Percentiles rank a stretch among this genome's conserved stretches.
Conservation (phyloP, 139 green algal genomes). For the Micromonas commoda region DNA sequence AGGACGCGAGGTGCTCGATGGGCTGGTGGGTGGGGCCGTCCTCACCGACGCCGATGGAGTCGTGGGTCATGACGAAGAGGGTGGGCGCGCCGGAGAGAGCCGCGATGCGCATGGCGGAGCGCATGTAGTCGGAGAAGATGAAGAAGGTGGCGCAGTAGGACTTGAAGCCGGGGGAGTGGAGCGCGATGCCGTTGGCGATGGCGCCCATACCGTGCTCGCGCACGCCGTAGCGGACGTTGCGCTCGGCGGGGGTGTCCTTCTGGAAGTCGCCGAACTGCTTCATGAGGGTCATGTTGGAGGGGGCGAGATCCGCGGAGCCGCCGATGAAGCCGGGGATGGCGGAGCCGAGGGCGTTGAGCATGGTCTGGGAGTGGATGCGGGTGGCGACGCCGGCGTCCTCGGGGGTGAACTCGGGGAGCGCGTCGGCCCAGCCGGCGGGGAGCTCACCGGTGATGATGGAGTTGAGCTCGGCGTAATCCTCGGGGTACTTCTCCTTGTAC, state of each 20-base stretch:
- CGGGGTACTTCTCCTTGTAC: conserved; percentile 71
- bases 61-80: conserved; percentile 98
- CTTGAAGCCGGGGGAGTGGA: conserved; percentile 84
- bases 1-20: conserved; percentile 96
- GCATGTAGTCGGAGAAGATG: conserved; percentile 99
- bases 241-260: conserved; percentile 82
- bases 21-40: conserved; percentile 98
- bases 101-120: conserved; percentile 87
- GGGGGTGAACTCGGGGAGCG: conserved; percentile 80
- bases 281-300: conserved; percentile 99
- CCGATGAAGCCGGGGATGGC: conserved; percentile 89
- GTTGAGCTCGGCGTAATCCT: conserved; percentile 76
- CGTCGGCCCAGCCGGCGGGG: conserved; percentile 71
- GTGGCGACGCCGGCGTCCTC: conserved; percentile 91
- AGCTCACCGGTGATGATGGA: conserved; percentile 72
- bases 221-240: conserved; percentile 96
- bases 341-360: conserved; percentile 87
- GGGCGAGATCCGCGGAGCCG: conserved; percentile 91
- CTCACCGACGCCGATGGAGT: conserved; percentile 99
- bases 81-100: conserved; percentile 81
- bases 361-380: conserved; percentile 85
- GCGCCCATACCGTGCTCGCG: conserved; percentile 97
- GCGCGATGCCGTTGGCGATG: conserved; percentile 90
- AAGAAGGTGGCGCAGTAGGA: conserved; percentile 99
- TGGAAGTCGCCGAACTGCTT: conserved; percentile 98